Percentiles rank a stretch among this genome's conserved stretches.
Conservation (phyloP, 2,329 filamentous ascomycete genomes). For the Apiospora sp. region DNA sequence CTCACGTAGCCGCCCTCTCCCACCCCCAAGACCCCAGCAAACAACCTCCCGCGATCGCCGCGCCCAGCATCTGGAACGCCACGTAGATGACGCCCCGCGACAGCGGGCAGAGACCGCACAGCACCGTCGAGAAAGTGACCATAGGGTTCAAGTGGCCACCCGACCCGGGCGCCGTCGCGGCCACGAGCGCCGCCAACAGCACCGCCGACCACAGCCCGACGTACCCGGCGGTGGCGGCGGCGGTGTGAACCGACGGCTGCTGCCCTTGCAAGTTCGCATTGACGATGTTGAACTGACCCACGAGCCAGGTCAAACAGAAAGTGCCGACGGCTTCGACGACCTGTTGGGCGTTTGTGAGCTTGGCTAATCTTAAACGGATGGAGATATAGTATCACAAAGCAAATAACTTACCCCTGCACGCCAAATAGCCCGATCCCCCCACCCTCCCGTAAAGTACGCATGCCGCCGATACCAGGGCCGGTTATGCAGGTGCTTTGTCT, state of each 20-base stretch:
- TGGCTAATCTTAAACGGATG: neutral
- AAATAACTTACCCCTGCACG: neutral
- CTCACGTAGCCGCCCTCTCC: conserved; percentile 40
- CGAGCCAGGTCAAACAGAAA: conserved; percentile 40
- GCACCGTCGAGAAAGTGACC: conserved; percentile 61
- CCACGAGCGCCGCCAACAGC: conserved; percentile 57
- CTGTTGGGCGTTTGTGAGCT: conserved; percentile 27
- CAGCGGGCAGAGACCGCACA: conserved; percentile 56
- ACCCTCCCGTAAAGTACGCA: conserved; percentile 3
- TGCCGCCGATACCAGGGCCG: neutral
- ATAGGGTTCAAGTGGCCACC: conserved; percentile 62
- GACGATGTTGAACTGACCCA: conserved; percentile 42
- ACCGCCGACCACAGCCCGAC: conserved; percentile 49
- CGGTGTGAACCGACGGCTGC: conserved; percentile 38
- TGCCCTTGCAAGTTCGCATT: conserved; percentile 32
- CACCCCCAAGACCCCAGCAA: conserved; percentile 41
- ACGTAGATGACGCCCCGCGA: conserved; percentile 58
- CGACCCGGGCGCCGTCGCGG: conserved; percentile 54
- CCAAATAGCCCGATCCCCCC: conserved; percentile 4
- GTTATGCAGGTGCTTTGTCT: conserved; percentile 5
- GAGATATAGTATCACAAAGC: neutral
- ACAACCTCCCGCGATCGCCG: conserved; percentile 52
- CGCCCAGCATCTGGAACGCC: conserved; percentile 53
- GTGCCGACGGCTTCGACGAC: conserved; percentile 43
- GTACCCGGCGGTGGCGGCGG: conserved; percentile 34